Evolutionary conservation across 208 protist genomes (phyloP).

Genomic region (Trichomonas gallinae): DNA sequence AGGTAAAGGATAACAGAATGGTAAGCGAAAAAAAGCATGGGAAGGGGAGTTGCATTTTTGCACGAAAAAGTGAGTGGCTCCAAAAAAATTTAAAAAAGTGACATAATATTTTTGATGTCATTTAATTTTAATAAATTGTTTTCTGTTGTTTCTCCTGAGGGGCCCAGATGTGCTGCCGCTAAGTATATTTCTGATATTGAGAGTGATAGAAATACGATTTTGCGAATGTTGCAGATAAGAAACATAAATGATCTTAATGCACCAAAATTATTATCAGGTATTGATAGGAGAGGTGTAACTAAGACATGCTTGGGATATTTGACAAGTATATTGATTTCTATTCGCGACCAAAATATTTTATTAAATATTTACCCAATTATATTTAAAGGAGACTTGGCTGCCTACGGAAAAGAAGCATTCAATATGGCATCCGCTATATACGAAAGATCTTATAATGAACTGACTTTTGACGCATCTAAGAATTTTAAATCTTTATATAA

Average conservation of each 20-base stretch:
- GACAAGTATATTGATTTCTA: neutral
- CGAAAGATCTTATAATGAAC: neutral
- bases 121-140: neutral
- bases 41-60: no score
- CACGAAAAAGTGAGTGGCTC: no score
- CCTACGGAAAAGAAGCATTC: neutral
- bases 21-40: no score
- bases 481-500: neutral
- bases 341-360: neutral
- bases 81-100: neutral
- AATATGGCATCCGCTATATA: neutral
- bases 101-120: neutral
- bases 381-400: neutral
- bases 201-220: neutral
- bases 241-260: neutral
- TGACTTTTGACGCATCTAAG: neutral
- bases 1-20: no score
- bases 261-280: neutral
- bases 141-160: neutral
- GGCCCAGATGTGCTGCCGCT: neutral
- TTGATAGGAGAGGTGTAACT: neutral
- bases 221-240: neutral
- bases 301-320: neutral
- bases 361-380: neutral
- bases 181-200: neutral